These are phyloP conservation scores for Cicer bijugum DNA, from an alignment of 306 rosid species.

Conservation along the genomic window DNA sequence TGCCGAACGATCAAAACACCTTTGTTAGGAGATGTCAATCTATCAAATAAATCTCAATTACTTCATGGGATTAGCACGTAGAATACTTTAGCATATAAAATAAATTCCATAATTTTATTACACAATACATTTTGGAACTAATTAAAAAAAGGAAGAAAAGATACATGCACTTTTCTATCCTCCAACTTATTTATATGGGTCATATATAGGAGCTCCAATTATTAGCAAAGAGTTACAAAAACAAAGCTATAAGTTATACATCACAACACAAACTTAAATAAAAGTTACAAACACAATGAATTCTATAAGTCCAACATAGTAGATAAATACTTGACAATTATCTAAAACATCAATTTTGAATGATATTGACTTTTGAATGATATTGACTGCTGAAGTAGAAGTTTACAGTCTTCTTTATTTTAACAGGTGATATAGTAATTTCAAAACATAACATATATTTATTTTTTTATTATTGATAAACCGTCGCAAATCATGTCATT, in stretches of 20 bases:
- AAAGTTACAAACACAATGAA: not conserved
- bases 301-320: not conserved
- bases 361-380: not conserved
- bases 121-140: not conserved
- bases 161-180: not conserved
- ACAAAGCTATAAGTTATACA: not conserved
- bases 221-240: not conserved
- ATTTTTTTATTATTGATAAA: not conserved
- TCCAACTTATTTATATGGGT: not conserved
- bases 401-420: accelerated
- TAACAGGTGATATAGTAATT: too few species aligned
- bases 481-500: accelerated
- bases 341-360: not conserved
- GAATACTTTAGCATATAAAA: too few species aligned
- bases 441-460: too few species aligned
- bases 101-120: not conserved
- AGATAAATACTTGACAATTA: not conserved
- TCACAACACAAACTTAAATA: conserved; percentile 1
- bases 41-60: too few species aligned
- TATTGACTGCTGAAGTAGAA: not conserved
- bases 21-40: too few species aligned
- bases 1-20: too few species aligned
- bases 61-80: too few species aligned
- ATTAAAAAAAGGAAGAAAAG: not conserved
- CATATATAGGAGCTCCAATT: conserved; percentile 18